These are phyloP conservation scores for Aspergillus panamensis DNA, from an alignment of 495 filamentous ascomycete genomes.

Conservation along the genomic window DNA sequence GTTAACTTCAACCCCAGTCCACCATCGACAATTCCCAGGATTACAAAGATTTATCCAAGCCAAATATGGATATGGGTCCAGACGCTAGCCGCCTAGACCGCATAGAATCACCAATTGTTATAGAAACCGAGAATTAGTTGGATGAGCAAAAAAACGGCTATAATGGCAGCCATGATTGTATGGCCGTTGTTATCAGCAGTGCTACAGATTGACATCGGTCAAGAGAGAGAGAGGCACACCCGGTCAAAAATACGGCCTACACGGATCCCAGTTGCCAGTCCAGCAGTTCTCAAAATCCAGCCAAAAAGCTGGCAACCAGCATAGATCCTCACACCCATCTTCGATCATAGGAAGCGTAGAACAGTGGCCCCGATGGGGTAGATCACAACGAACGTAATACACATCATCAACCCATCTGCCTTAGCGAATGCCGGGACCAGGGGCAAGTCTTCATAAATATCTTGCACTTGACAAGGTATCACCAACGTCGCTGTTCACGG, in stretches of 20 bases:
- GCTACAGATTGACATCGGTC: background rate
- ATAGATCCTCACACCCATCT: conserved; percentile 7
- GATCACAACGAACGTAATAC: conserved; percentile 12
- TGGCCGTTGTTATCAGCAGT: conserved; percentile 11
- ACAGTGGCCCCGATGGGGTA: conserved; percentile 16
- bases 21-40: conserved; percentile 18
- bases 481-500: background rate
- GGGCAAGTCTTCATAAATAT: conserved; percentile 18
- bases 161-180: conserved; percentile 15
- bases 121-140: conserved; percentile 14
- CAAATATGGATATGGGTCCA: conserved; percentile 18
- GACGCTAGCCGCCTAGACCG: background rate
- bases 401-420: conserved; percentile 15
- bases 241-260: conserved; percentile 16
- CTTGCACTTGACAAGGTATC: background rate
- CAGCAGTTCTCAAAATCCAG: conserved; percentile 13
- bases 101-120: conserved; percentile 10
- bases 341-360: conserved; percentile 9
- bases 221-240: background rate
- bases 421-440: conserved; percentile 13
- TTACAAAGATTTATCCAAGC: conserved; percentile 13
- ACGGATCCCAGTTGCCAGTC: conserved; percentile 15
- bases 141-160: conserved; percentile 16
- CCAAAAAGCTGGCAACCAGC: conserved; percentile 9
- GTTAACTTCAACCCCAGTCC: conserved; percentile 13